Evolutionary conservation across 129 eudicot genomes (phyloP), one percentile per base, ranked within the genome.

Genomic region (Oenanthe sinensis): DNA sequence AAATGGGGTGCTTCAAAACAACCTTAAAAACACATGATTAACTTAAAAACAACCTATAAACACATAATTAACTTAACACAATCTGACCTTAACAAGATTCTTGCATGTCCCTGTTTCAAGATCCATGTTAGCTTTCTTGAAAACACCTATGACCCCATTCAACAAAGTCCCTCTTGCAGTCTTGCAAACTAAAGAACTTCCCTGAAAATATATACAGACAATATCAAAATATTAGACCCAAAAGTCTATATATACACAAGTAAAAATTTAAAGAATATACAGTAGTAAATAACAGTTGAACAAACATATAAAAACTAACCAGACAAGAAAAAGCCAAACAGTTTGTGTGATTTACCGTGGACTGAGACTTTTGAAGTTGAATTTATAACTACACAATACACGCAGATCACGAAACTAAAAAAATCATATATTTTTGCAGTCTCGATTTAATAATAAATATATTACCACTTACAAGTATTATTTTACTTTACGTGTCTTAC

Each of bases 41-140:
- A 22, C 33, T 40, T 40, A 11, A 22, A 72, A 73, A 43, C 54
- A 44, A 43, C 76, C 76, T 73, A 45, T 26, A 74, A 40, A 24
- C 30, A 58, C 30, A 11, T 45, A 76, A 69, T 70, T n/a, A 78
- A 48, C 11, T 60, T 1, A 63, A 52, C 80, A 24, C 69, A 87
- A 75, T 20, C 84, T 86, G 45, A 86, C 92, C 88, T 84, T 88
- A 50, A 47, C 70, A 79, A 69, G 87, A 83, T 83, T 89, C 24
- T 86, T 83, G 78, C 72, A 77, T 84, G 48, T 20, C 86, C 92
- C 92, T 77, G 75, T 84, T 85, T 93, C 98, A 78, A 84, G 95
- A 93, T 93, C 97, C 98, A 93, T 93, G 12, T 63, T 24, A 74
- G 71, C 74, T 79, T 78, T 88, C 70, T 75, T 87, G 83, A 89